phyloP scores from a whole-genome alignment of 257 asterid genomes.

The Solanum piurae region DNA sequence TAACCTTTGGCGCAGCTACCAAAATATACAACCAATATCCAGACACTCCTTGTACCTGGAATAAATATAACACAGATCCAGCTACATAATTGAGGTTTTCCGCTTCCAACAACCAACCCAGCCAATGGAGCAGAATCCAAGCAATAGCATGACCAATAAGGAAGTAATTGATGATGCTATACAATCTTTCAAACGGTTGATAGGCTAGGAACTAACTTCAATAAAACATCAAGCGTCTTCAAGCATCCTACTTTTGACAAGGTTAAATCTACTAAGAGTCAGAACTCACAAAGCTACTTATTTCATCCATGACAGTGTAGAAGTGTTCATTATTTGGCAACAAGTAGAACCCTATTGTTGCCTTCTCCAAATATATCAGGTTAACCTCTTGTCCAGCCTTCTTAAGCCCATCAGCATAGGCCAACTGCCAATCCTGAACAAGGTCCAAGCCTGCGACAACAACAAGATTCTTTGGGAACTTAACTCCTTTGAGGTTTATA shows the following conservation, averaged over 20 bases:
- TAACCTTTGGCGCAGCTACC: not conserved
- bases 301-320: constrained; percentile 57
- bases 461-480: constrained; percentile 53
- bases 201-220: not conserved
- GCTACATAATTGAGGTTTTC: not conserved
- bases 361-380: constrained; percentile 48
- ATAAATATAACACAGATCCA: not conserved
- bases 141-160: not conserved
- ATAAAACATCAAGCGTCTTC: not conserved
- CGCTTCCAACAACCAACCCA: not conserved
- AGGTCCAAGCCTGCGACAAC: constrained; percentile 90
- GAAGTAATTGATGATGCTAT: not conserved
- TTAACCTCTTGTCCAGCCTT: constrained; percentile 41
- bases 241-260: not conserved
- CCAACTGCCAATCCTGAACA: constrained; percentile 76
- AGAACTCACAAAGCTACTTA: constrained; percentile 14
- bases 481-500: constrained; percentile 24
- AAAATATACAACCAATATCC: not conserved
- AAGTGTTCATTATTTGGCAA: constrained; percentile 74
- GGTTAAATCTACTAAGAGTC: not conserved
- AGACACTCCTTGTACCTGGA: not conserved
- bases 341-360: constrained; percentile 83
- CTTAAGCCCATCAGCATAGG: constrained; percentile 52
- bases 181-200: not conserved
- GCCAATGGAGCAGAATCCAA: constrained; percentile 1